phyloP scores from a whole-genome alignment of 495 filamentous ascomycete genomes.

The Neurospora sp. region DNA sequence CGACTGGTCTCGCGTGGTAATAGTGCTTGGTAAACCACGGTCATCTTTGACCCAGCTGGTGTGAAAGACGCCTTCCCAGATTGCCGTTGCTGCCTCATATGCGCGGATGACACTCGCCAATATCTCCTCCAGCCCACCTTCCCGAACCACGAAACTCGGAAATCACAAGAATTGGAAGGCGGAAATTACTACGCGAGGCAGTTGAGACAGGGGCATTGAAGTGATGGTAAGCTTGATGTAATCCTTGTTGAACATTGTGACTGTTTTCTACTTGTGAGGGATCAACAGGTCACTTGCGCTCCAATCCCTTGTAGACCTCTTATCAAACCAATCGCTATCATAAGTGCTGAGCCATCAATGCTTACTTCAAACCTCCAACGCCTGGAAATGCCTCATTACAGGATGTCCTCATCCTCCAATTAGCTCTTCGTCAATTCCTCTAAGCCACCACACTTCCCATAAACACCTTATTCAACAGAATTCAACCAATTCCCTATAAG shows the following conservation, averaged over 20 bases:
- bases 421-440: no score
- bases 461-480: no score
- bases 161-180: not conserved
- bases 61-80: not conserved
- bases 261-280: not conserved
- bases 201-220: not conserved
- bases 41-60: not conserved
- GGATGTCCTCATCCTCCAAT: no score
- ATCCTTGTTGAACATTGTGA: not conserved
- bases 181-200: not conserved
- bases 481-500: no score
- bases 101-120: not conserved
- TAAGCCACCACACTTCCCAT: no score
- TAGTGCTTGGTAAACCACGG: not conserved
- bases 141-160: not conserved
- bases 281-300: not conserved
- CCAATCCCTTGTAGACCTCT: not conserved
- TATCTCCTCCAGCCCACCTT: not conserved
- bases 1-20: not conserved
- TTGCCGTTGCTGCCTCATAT: not conserved
- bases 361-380: no score
- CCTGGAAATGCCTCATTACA: no score
- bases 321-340: not conserved
- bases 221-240: not conserved
- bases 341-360: not conserved